These are phyloP conservation scores for Bipolaris zeicola DNA, from an alignment of 2,329 filamentous ascomycete genomes.

Conservation along the genomic window DNA sequence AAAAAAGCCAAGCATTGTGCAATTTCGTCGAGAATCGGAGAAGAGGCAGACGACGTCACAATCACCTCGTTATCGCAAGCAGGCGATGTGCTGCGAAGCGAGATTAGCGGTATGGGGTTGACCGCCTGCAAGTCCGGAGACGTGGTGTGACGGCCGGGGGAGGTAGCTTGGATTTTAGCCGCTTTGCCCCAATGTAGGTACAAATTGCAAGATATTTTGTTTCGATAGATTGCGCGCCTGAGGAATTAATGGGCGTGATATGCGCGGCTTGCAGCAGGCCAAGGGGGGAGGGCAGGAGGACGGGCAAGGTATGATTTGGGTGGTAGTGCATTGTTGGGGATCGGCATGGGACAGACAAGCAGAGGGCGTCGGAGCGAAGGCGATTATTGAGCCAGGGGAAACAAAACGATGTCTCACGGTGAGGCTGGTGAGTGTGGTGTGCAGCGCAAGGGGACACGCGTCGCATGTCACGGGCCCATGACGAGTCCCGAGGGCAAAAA, in stretches of 20 bases:
- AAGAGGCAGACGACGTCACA: slow-evolving; percentile 7
- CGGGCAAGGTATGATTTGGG: neutral
- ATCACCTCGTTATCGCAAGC: slow-evolving; percentile 12
- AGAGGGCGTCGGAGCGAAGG: neutral
- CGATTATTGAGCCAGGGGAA: slow-evolving; percentile 4
- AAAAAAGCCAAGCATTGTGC: neutral
- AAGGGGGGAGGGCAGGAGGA: neutral
- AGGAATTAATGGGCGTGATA: neutral
- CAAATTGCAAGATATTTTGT: slow-evolving; percentile 4
- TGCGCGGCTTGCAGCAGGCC: neutral
- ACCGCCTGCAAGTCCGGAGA: slow-evolving; percentile 7
- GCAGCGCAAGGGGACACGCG: slow-evolving; percentile 9
- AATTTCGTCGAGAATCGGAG: neutral
- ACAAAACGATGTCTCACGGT: neutral
- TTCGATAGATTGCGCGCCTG: slow-evolving; percentile 11
- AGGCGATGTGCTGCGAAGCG: slow-evolving; percentile 10
- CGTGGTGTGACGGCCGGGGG: slow-evolving; percentile 10
- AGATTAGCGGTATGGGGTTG: slow-evolving; percentile 9
- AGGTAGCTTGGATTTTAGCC: slow-evolving; percentile 11
- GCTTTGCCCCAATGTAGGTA: slow-evolving; percentile 5
- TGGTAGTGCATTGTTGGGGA: slow-evolving; percentile 4
- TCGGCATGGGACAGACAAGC: slow-evolving; percentile 5
- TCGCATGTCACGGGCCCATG: slow-evolving; percentile 1
- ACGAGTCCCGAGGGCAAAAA: slow-evolving; percentile 4
- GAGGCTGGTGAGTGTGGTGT: neutral